phyloP scores from a whole-genome alignment of 2,329 filamentous ascomycete genomes.

The Cordyceps cateniannulata region DNA sequence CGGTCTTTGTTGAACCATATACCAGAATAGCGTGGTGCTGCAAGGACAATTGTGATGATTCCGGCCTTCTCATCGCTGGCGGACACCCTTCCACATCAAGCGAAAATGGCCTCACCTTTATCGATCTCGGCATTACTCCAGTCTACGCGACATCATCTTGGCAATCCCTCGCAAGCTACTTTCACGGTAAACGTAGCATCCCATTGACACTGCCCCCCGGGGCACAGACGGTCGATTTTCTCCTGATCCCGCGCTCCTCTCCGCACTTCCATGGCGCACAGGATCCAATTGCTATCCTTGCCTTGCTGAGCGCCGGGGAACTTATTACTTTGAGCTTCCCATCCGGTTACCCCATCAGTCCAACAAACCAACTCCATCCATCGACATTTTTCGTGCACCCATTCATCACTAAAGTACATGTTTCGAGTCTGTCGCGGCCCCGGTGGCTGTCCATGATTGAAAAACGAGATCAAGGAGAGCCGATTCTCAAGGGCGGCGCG shows the following conservation, averaged over 20 bases:
- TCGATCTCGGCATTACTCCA: conserved; percentile 84
- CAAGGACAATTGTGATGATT: conserved; percentile 90
- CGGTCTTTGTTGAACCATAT: conserved; percentile 65
- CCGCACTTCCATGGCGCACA: conserved; percentile 84
- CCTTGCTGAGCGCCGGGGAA: conserved; percentile 78
- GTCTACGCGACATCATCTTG: conserved; percentile 88
- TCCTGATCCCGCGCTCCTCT: conserved; percentile 72
- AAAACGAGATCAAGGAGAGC: conserved; percentile 69
- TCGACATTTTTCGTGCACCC: conserved; percentile 86
- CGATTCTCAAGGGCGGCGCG: conserved; percentile 71
- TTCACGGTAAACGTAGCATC: conserved; percentile 67
- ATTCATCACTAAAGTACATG: conserved; percentile 66
- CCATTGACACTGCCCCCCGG: conserved; percentile 70
- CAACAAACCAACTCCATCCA: conserved; percentile 86
- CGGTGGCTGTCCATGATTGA: conserved; percentile 91
- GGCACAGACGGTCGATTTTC: conserved; percentile 72
- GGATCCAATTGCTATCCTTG: conserved; percentile 81
- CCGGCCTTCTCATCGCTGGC: conserved; percentile 78
- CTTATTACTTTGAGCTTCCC: conserved; percentile 87
- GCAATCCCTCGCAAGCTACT: conserved; percentile 73
- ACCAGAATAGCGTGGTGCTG: conserved; percentile 85
- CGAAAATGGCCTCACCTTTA: conserved; percentile 74
- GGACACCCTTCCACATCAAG: conserved; percentile 62
- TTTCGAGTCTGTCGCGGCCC: conserved; percentile 69
- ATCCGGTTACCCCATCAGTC: conserved; percentile 81